Percentiles rank a stretch among this genome's conserved stretches.
phyloP scores from a whole-genome alignment of 106 monocot genomes.

The Platanthera zijinensis region DNA sequence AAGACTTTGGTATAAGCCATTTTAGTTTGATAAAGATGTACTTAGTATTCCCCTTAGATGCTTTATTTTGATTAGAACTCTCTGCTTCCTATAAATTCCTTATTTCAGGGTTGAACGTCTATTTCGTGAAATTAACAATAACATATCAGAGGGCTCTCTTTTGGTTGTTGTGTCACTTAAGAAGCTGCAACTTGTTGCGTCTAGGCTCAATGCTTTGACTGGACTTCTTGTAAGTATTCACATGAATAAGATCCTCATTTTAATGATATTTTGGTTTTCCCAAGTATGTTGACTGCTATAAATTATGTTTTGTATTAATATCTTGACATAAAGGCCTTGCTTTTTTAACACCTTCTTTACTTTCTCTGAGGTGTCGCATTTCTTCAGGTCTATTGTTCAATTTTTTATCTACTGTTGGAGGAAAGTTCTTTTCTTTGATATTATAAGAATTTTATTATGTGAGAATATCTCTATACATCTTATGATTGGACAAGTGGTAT shows the following conservation, averaged over 20 bases:
- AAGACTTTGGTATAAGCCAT: constrained; percentile 59
- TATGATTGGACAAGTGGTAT: neutral
- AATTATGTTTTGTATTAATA: neutral
- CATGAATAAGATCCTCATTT: neutral
- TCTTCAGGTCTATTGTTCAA: neutral
- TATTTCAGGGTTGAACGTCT: constrained; percentile 79
- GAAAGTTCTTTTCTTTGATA: neutral
- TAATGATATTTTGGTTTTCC: too few species aligned
- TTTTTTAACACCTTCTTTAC: neutral
- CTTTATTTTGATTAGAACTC: constrained; percentile 6
- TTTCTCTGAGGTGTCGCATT: neutral
- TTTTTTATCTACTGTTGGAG: neutral
- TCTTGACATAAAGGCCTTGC: neutral
- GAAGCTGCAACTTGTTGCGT: constrained; percentile 57
- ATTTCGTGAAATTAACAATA: constrained; percentile 72
- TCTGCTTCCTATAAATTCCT: neutral
- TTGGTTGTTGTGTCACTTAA: constrained; percentile 54
- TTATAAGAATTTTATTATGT: neutral
- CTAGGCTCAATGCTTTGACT: constrained; percentile 70
- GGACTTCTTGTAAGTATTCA: constrained; percentile 80
- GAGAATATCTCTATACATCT: neutral
- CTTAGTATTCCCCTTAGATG: neutral
- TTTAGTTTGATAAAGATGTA: neutral
- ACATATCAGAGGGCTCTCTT: constrained; percentile 59
- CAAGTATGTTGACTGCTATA: neutral